Evolutionary conservation across 805 yeast species (phyloP).

Genomic region (Trichomonascus vanleenenianus): DNA sequence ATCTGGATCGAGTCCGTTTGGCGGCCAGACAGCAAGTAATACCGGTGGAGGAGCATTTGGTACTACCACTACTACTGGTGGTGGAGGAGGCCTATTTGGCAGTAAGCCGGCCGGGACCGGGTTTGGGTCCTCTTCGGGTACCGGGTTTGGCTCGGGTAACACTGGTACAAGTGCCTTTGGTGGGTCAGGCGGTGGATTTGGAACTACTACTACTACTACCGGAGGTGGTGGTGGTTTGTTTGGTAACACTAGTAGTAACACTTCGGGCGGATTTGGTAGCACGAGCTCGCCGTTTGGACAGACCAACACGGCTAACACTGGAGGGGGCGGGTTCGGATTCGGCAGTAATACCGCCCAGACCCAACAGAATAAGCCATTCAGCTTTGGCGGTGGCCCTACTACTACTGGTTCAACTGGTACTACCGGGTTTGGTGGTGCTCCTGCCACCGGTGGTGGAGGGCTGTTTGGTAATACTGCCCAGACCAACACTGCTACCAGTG

Average conservation of each 20-base stretch:
- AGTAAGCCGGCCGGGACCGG: constrained; percentile 21
- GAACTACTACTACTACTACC: neutral
- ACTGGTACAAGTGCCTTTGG: constrained; percentile 20
- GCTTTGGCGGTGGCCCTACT: constrained; percentile 17
- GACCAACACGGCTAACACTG: constrained; percentile 20
- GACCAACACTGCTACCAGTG: constrained; percentile 11
- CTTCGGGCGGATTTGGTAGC: constrained; percentile 23
- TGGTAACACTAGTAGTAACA: constrained; percentile 20
- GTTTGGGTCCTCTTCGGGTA: constrained; percentile 15
- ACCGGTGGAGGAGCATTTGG: constrained; percentile 10
- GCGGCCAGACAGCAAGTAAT: constrained; percentile 5
- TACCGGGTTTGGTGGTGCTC: constrained; percentile 16
- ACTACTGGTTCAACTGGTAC: constrained; percentile 9
- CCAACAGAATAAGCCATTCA: constrained; percentile 22
- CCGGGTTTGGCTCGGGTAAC: constrained; percentile 7
- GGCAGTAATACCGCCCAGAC: constrained; percentile 14
- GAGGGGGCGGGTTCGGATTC: constrained; percentile 22
- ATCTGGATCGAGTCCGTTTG: constrained; percentile 18
- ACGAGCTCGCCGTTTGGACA: constrained; percentile 10
- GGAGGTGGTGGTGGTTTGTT: constrained; percentile 13
- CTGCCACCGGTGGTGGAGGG: constrained; percentile 19
- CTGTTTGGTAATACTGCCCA: constrained; percentile 20
- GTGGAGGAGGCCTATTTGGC: constrained; percentile 10
- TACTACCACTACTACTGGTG: constrained; percentile 8
- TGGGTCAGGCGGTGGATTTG: constrained; percentile 16